Evolutionary conservation across 441 rosid genomes (phyloP).

Genomic region (Raphanus hybrid): DNA sequence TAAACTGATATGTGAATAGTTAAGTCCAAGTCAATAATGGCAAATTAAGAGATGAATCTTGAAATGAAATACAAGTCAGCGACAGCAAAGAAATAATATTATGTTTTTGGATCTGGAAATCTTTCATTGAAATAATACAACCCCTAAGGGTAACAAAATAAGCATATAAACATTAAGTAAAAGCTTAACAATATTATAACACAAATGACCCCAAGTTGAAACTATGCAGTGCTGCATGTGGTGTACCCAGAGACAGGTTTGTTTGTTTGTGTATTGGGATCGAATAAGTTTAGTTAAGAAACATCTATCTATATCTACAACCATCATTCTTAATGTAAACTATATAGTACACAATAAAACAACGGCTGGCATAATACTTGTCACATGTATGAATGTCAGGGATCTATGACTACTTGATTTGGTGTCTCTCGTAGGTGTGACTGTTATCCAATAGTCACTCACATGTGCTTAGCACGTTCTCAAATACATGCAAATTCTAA

Average conservation of each 20-base stretch:
- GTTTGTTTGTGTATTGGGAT: slow-evolving; percentile 26
- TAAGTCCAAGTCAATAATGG: not conserved
- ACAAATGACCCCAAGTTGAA: not conserved
- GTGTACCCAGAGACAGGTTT: slow-evolving; percentile 7
- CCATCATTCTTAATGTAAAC: not conserved
- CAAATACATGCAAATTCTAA: not conserved
- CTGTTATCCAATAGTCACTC: not conserved
- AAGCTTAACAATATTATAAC: not conserved
- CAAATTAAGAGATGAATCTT: not conserved
- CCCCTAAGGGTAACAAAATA: not conserved
- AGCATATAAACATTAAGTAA: not conserved
- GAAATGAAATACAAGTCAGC: not conserved
- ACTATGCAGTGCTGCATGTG: slow-evolving; percentile 31
- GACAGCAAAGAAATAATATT: not conserved
- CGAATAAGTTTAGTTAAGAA: slow-evolving; percentile 29
- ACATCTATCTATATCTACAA: not conserved
- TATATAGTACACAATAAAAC: not conserved
- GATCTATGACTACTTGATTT: not conserved
- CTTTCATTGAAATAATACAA: not conserved
- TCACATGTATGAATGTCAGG: slow-evolving; percentile 4
- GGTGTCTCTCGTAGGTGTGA: not conserved
- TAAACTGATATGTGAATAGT: not conserved
- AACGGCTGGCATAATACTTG: not conserved
- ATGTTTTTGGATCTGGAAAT: not conserved
- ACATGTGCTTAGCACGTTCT: not conserved